Percentiles rank a stretch among this genome's conserved stretches.
Conservation (phyloP, 192 early-diverging fungal genomes). For the Entomortierella chlamydospora region DNA sequence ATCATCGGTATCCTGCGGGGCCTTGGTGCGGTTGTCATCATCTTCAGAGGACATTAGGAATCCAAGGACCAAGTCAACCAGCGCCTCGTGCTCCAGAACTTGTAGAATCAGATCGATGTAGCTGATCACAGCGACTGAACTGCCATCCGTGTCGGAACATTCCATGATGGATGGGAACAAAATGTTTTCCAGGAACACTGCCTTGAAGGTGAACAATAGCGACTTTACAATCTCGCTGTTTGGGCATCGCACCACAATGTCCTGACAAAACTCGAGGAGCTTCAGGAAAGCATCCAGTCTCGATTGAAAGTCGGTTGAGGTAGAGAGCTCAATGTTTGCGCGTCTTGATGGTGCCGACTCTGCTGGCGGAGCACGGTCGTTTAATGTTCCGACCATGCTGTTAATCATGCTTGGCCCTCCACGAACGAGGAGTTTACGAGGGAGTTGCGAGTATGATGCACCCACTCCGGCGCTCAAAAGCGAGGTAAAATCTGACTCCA, state of each 20-base stretch:
- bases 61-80: slow-evolving; percentile 77
- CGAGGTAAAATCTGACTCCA: slow-evolving; percentile 84
- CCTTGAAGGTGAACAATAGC: slow-evolving; percentile 76
- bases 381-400: slow-evolving; percentile 56
- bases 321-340: slow-evolving; percentile 65
- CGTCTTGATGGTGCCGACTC: slow-evolving; percentile 30
- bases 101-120: slow-evolving; percentile 90
- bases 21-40: slow-evolving; percentile 22
- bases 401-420: slow-evolving; percentile 54
- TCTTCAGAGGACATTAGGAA: slow-evolving; percentile 83
- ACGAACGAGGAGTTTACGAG: slow-evolving; percentile 75
- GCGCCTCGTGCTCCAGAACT: slow-evolving; percentile 76
- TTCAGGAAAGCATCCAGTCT: slow-evolving; percentile 77
- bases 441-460: slow-evolving; percentile 91
- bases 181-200: slow-evolving; percentile 87
- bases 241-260: slow-evolving; percentile 76
- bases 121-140: slow-evolving; percentile 87
- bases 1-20: slow-evolving; percentile 38
- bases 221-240: slow-evolving; percentile 67
- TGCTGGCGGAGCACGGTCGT: slow-evolving; percentile 53
- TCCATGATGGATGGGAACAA: slow-evolving; percentile 87
- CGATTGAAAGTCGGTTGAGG: slow-evolving; percentile 69
- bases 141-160: slow-evolving; percentile 93
- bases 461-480: slow-evolving; percentile 88
- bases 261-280: slow-evolving; percentile 79